Evolutionary conservation across 768 basidiomycete species (phyloP), one percentile per base, ranked within the genome.

Genomic region (Hirschioporus abietinus): DNA sequence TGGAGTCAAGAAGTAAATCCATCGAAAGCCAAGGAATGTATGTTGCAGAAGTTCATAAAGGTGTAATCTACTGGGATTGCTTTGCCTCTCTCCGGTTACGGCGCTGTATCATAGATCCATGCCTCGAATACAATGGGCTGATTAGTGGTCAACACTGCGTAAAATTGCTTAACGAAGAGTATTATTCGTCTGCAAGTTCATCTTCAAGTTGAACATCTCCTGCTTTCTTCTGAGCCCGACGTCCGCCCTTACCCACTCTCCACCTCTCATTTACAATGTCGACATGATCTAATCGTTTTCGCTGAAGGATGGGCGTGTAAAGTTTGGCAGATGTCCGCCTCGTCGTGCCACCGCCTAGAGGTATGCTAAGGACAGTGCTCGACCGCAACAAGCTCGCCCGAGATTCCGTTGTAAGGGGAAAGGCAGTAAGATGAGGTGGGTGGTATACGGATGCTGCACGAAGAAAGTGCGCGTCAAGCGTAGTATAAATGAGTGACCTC

Each of bases 241-340:
- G 79, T 60, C 79, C 77, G 0, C 86, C 89, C 72, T 88, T 88
- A 12, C 90, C 90, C 20, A 81, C 72, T 68, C 88, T 81, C 91
- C 92, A 98, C 65, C 90, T 83, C 71, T 87, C 87, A 73, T 98
- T 96, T 25, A 85, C 83, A 17, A 86, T 84, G 35, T 92, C 90
- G 0, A 90, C 87, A 7, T 82, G 81, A 66, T 92, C 91, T 30
- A 90, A 76, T 64, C 93, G 81, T 65, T 86, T 84, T 67, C 95
- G 81, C 66, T 80, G 70, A 63, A 95, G 72, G 35, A 99, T 70
- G 7, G 87, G 87, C 17, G 84, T 79, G 70, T 95, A 96, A 18
- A 25, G 24, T 24, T 23, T 25, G 70, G 85, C 88, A 8, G 77
- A 78, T 1, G 80, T 81, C 15, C 88, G 82, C 68, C 84, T 84